A percentile compares a stretch with the other conserved stretches of the same genome.
These are phyloP conservation scores for Huntiella bhutanensis DNA, from an alignment of 2,329 filamentous ascomycete species.

Conservation along the genomic window DNA sequence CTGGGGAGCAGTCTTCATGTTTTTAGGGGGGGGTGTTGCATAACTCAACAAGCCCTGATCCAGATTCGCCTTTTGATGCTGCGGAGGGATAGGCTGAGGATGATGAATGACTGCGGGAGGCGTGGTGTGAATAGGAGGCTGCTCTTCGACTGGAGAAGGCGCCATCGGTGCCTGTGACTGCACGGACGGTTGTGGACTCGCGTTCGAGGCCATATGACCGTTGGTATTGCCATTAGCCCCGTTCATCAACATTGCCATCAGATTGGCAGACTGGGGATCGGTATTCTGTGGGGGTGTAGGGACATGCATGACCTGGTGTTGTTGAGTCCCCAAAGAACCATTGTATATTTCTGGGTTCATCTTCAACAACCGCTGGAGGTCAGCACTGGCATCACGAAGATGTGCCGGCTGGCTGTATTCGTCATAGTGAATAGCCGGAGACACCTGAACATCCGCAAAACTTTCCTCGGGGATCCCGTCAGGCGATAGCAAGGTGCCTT, in stretches of 20 bases:
- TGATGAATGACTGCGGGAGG: conserved; percentile 18
- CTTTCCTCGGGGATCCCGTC: conserved; percentile 27
- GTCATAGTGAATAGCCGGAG: conserved; percentile 17
- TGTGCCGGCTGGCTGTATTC: conserved; percentile 20
- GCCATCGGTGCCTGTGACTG: conserved; percentile 30
- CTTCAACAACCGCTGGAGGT: conserved; percentile 36
- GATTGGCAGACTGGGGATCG: conserved; percentile 5
- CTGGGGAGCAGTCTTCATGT: conserved; percentile 7
- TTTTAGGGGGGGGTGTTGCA: conserved; percentile 12
- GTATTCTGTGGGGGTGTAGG: conserved; percentile 5
- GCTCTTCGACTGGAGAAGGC: conserved; percentile 29
- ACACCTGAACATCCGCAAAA: conserved; percentile 20
- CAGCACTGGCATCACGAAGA: conserved; percentile 30
- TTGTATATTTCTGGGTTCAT: conserved; percentile 15
- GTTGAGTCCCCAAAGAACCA: conserved; percentile 2
- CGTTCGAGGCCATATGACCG: conserved; percentile 4
- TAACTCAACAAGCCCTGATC: conserved; percentile 12
- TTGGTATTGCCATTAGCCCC: conserved; percentile 1
- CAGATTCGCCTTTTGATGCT: conserved; percentile 31
- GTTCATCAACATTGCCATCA: conserved; percentile 8
- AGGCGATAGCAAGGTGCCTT: conserved; percentile 19
- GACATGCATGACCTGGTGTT: conserved; percentile 1
- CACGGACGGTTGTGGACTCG: conserved; percentile 3
- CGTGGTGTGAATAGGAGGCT: conserved; percentile 18
- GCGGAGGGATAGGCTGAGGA: conserved; percentile 34